Evolutionary conservation across 2,329 filamentous ascomycete genomes (phyloP).

Genomic region (Coniochaeta ligniaria): DNA sequence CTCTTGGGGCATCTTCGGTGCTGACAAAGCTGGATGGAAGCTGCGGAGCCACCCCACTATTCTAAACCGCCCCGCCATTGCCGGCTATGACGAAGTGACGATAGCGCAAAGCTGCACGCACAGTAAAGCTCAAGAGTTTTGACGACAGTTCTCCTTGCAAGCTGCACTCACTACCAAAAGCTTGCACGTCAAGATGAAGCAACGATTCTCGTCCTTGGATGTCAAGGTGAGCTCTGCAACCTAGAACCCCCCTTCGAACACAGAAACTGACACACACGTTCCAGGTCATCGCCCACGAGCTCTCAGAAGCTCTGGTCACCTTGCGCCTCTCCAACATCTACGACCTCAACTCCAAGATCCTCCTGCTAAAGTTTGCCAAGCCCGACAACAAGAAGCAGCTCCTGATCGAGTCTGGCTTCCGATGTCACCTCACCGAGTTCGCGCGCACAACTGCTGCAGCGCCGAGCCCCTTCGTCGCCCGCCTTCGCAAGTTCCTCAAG

Average conservation of each 20-base stretch:
- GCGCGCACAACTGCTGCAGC: slow-evolving; percentile 76
- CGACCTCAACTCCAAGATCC: slow-evolving; percentile 90
- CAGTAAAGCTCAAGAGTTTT: not conserved
- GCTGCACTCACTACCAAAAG: not conserved
- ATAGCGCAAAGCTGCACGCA: not conserved
- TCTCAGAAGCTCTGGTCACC: slow-evolving; percentile 66
- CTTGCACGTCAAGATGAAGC: slow-evolving; percentile 54
- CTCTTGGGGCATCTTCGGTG: not conserved
- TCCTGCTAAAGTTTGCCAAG: slow-evolving; percentile 91
- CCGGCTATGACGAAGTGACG: not conserved
- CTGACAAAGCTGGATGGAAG: not conserved
- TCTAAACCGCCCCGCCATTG: not conserved
- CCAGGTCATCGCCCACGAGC: slow-evolving; percentile 90
- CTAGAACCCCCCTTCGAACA: not conserved
- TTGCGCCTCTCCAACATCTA: slow-evolving; percentile 91
- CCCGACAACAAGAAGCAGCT: slow-evolving; percentile 84
- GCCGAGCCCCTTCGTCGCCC: slow-evolving; percentile 78
- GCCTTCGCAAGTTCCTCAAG: slow-evolving; percentile 81
- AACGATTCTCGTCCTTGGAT: slow-evolving; percentile 72
- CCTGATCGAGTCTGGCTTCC: slow-evolving; percentile 90
- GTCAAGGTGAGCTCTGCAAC: slow-evolving; percentile 49
- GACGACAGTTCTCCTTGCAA: not conserved
- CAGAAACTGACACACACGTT: not conserved
- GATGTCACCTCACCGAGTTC: slow-evolving; percentile 89
- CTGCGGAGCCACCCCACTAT: not conserved